phyloP scores from a whole-genome alignment of 495 filamentous ascomycete species.

The Viridothelium virens region DNA sequence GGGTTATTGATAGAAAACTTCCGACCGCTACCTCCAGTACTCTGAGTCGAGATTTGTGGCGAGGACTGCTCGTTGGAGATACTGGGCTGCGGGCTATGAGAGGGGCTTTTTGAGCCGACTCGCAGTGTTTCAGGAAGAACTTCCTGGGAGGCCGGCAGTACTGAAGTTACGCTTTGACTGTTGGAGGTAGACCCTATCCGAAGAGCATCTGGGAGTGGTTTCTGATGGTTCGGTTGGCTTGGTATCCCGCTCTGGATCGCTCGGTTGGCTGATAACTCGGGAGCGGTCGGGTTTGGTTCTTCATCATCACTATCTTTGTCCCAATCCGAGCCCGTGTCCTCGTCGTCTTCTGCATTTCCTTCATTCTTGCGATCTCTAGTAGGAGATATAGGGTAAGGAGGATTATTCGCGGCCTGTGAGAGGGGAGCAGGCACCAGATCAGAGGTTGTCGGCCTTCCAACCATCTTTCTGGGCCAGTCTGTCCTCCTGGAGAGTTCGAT shows the following conservation, averaged over 20 bases:
- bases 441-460: conserved; percentile 14
- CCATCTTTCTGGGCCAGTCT: conserved; percentile 1
- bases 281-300: not conserved
- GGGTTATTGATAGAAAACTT: conserved; percentile 14
- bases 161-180: not conserved
- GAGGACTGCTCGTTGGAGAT: not conserved
- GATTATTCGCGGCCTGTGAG: conserved; percentile 27
- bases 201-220: conserved; percentile 7
- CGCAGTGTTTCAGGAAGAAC: conserved; percentile 11
- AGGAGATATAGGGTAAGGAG: conserved; percentile 29
- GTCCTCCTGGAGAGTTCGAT: not conserved
- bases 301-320: conserved; percentile 14
- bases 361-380: conserved; percentile 3
- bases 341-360: not conserved
- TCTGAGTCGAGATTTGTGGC: not conserved
- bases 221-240: not conserved
- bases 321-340: conserved; percentile 1
- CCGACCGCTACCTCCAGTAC: conserved; percentile 1
- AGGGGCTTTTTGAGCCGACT: conserved; percentile 7
- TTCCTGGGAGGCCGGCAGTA: not conserved
- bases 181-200: not conserved
- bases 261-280: not conserved
- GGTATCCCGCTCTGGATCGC: not conserved
- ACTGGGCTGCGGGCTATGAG: not conserved
- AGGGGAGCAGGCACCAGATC: conserved; percentile 27